phyloP scores from a whole-genome alignment of 495 filamentous ascomycete genomes.

The Penicillium arizonense region DNA sequence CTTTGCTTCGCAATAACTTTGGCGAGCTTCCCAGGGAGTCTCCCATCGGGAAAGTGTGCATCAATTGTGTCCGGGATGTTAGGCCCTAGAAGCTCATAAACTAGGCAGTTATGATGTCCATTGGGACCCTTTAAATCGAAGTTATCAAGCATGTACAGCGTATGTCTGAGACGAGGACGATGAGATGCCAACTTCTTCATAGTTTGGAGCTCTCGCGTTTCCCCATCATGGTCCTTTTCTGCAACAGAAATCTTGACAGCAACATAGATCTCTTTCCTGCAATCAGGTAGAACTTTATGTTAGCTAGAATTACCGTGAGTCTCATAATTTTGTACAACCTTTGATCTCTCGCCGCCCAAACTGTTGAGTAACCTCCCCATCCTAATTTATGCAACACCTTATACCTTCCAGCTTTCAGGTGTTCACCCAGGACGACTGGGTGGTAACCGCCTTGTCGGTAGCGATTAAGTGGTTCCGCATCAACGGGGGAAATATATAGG shows the following conservation, averaged over 20 bases:
- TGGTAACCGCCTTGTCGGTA: constrained; percentile 45
- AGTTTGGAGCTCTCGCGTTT: constrained; percentile 24
- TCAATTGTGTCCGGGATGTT: constrained; percentile 29
- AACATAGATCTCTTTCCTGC: constrained; percentile 25
- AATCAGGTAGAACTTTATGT: constrained; percentile 3
- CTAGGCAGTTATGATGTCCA: constrained; percentile 46
- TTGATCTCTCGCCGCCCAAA: constrained; percentile 47
- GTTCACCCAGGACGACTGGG: constrained; percentile 39
- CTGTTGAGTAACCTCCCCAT: constrained; percentile 47
- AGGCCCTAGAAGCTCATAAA: constrained; percentile 46
- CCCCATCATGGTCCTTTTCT: constrained; percentile 14
- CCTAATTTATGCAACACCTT: constrained; percentile 49
- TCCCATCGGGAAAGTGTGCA: constrained; percentile 24
- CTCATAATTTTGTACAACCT: constrained; percentile 17
- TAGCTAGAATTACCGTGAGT: constrained; percentile 14
- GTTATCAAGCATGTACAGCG: constrained; percentile 37
- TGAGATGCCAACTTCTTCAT: constrained; percentile 23
- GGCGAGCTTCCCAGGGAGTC: constrained; percentile 40
- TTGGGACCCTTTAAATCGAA: constrained; percentile 42
- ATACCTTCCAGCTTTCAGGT: constrained; percentile 37
- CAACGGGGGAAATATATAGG: constrained; percentile 16
- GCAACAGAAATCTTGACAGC: constrained; percentile 31
- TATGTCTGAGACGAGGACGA: constrained; percentile 17
- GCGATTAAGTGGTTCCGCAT: constrained; percentile 24
- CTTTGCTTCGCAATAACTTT: constrained; percentile 43